Conservation (phyloP, 2,329 filamentous ascomycete species). For the Epichloe hybrida region DNA sequence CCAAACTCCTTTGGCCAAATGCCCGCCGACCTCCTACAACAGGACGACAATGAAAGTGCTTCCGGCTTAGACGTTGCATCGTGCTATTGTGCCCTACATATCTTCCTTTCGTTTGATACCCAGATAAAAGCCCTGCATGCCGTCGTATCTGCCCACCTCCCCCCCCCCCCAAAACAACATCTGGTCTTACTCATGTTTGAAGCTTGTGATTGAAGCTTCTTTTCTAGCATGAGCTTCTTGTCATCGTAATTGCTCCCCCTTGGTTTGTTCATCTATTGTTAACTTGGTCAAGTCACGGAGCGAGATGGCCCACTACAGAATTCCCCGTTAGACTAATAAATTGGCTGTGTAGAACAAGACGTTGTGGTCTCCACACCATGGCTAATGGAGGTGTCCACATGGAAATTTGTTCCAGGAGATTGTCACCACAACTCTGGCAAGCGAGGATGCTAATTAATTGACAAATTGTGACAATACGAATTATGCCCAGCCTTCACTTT, state of each 20-base stretch:
- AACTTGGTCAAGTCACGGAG: neutral
- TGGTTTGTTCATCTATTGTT: neutral
- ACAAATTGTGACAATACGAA: no score
- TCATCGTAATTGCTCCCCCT: neutral
- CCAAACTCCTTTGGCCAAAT: no score
- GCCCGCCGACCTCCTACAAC: no score
- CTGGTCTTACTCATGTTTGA: no score
- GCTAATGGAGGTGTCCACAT: neutral
- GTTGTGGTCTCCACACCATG: neutral
- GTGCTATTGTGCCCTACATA: neutral
- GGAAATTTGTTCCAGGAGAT: neutral
- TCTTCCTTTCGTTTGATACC: no score
- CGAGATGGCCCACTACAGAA: neutral
- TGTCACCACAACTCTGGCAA: constrained; percentile 2
- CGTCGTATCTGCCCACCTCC: no score
- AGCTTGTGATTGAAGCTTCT: no score
- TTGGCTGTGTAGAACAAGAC: neutral
- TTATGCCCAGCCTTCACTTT: no score
- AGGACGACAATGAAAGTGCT: neutral
- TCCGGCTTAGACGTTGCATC: neutral
- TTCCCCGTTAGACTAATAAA: neutral
- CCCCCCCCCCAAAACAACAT: no score
- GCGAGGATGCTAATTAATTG: neutral
- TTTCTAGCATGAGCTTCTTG: no score
- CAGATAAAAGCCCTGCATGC: no score